A percentile compares a stretch with the other conserved stretches of the same genome.
Evolutionary conservation across 257 asterid genomes (phyloP).

Genomic region (Forsythia suspensa): DNA sequence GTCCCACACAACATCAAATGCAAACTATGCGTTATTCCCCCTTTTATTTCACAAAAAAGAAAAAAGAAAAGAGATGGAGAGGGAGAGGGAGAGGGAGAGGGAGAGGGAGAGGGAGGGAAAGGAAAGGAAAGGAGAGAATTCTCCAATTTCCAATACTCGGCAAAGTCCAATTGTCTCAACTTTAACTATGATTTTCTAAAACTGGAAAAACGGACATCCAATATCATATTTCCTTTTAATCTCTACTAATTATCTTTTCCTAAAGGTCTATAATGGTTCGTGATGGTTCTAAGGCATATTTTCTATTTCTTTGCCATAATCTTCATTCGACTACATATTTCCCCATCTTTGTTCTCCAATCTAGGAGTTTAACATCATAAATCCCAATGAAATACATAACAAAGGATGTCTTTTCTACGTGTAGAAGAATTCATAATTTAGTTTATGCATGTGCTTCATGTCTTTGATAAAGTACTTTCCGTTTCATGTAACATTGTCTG

Average conservation of each 20-base stretch:
- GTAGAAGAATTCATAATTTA: not conserved
- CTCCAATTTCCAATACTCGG: not conserved
- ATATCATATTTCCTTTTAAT: not conserved
- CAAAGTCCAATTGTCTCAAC: too few relatives aligned
- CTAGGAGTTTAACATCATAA: not conserved
- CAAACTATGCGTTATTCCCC: not conserved
- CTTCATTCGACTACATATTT: too few relatives aligned
- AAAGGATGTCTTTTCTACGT: not conserved
- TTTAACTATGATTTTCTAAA: not conserved
- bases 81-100: not conserved
- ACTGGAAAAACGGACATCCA: not conserved
- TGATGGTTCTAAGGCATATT: not conserved
- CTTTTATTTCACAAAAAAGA: too few relatives aligned
- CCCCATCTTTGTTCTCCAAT: not conserved
- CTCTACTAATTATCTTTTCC: not conserved
- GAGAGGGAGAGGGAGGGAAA: too few relatives aligned
- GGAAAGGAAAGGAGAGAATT: too few relatives aligned
- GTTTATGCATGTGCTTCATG: not conserved
- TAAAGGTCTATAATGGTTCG: not conserved
- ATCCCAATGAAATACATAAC: not conserved
- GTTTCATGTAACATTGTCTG: not conserved
- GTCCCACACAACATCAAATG: not conserved
- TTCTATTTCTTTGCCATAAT: too few relatives aligned
- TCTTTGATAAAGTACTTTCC: not conserved
- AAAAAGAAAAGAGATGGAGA: too few relatives aligned